Percentiles rank a stretch among this genome's conserved stretches.
phyloP scores from a whole-genome alignment of 129 eudicot species.

The Flaveria trinervia region DNA sequence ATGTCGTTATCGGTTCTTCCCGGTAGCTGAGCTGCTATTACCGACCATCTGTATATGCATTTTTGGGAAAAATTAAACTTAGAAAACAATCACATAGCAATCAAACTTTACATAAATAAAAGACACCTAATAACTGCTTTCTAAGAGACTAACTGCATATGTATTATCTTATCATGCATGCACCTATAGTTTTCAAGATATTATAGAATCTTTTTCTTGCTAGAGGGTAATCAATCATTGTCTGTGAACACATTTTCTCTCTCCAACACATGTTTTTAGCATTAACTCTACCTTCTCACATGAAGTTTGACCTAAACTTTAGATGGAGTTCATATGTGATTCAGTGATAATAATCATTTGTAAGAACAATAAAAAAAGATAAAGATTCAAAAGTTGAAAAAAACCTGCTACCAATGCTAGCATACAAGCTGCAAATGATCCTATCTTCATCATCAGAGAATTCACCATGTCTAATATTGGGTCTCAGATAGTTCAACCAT shows the following conservation, averaged over 20 bases:
- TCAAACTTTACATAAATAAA: slow-evolving; percentile 13
- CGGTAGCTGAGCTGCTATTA: slow-evolving; percentile 67
- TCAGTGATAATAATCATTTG: slow-evolving; percentile 18
- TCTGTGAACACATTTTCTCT: slow-evolving; percentile 9
- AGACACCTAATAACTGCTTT: not conserved
- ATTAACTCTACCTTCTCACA: slow-evolving; percentile 7
- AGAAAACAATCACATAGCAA: not conserved
- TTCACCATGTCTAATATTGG: slow-evolving; percentile 87
- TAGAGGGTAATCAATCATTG: slow-evolving; percentile 21
- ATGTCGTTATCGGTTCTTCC: slow-evolving; percentile 93
- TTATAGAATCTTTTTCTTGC: slow-evolving; percentile 16
- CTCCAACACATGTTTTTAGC: not conserved
- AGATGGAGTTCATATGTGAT: slow-evolving; percentile 12
- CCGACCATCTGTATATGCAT: slow-evolving; percentile 62
- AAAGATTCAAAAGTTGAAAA: slow-evolving; percentile 19
- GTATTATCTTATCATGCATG: slow-evolving; percentile 35
- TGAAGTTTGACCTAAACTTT: slow-evolving; percentile 26
- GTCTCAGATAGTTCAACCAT: slow-evolving; percentile 94
- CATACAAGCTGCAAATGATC: slow-evolving; percentile 66
- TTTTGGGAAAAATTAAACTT: slow-evolving; percentile 6
- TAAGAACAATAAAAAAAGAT: not conserved
- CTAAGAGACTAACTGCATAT: not conserved
- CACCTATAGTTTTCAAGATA: slow-evolving; percentile 30
- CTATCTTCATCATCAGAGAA: slow-evolving; percentile 93
- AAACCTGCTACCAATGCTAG: slow-evolving; percentile 92